Conservation (phyloP, 768 basidiomycete genomes). For the Termitomyces sp. region DNA sequence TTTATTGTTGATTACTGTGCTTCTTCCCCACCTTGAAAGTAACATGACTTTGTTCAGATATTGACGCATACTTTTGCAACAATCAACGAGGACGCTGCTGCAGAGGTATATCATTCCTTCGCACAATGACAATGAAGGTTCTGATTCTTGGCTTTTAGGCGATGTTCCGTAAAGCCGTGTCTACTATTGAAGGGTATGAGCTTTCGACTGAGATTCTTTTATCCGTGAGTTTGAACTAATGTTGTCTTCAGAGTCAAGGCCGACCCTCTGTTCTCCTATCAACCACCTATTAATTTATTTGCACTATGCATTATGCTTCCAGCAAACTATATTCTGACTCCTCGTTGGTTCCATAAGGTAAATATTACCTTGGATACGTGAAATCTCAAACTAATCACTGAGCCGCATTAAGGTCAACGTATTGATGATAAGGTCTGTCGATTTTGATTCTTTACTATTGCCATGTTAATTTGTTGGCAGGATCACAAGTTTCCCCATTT, state of each 20-base stretch:
- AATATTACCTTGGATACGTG: neutral
- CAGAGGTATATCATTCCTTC: conserved; percentile 56
- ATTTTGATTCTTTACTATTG: neutral
- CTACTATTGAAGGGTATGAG: conserved; percentile 85
- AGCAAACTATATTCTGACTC: conserved; percentile 77
- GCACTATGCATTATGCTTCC: conserved; percentile 88
- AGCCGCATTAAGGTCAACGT: conserved; percentile 65
- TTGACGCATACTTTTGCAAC: conserved; percentile 93
- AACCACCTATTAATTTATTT: conserved; percentile 87
- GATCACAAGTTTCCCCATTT: conserved; percentile 79
- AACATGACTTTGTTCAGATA: conserved; percentile 49
- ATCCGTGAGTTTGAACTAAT: neutral
- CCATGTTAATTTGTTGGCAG: conserved; percentile 29
- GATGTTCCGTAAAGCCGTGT: conserved; percentile 93
- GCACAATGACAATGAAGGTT: neutral
- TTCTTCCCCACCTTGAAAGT: neutral
- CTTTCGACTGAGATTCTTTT: neutral
- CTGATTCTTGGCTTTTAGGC: conserved; percentile 44
- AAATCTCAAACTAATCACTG: conserved; percentile 1
- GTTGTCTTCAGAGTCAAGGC: conserved; percentile 63
- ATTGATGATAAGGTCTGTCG: conserved; percentile 70
- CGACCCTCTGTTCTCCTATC: conserved; percentile 91
- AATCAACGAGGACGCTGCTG: conserved; percentile 89
- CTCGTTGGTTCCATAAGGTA: conserved; percentile 98
- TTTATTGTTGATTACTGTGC: neutral